phyloP scores from a whole-genome alignment of 306 rosid genomes.

The Rosa persica region DNA sequence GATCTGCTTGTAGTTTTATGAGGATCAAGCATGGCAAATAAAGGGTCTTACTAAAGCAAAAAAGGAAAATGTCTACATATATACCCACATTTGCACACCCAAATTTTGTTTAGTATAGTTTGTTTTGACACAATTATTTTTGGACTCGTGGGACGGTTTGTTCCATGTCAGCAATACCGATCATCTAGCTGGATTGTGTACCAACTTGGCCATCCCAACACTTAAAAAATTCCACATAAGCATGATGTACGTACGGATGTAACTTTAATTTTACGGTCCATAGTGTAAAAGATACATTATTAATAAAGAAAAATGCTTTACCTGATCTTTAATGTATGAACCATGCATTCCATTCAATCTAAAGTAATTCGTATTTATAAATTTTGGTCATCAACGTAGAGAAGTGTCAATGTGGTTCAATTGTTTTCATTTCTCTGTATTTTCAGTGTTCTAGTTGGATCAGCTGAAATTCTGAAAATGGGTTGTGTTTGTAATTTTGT shows the following conservation, averaged over 20 bases:
- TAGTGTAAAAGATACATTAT: too few species aligned
- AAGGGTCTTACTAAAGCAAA: background rate
- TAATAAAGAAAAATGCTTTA: conserved; percentile 4
- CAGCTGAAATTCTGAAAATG: too few species aligned
- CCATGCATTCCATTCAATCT: background rate
- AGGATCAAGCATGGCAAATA: background rate
- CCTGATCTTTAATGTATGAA: background rate
- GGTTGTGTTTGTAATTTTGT: too few species aligned
- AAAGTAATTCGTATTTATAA: background rate
- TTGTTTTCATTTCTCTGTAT: too few species aligned
- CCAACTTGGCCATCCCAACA: background rate
- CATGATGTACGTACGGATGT: background rate
- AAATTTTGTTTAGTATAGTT: background rate
- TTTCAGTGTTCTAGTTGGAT: too few species aligned
- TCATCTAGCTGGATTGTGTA: conserved; percentile 3
- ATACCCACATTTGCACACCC: background rate
- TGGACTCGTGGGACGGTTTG: conserved; percentile 22
- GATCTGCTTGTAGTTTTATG: conserved; percentile 7
- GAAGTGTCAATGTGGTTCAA: too few species aligned
- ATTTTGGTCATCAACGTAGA: too few species aligned
- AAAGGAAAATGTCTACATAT: background rate
- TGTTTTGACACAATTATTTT: background rate
- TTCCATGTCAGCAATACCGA: conserved; percentile 2
- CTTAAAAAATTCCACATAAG: background rate
- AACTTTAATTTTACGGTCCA: background rate